phyloP scores from a whole-genome alignment of 139 green algal species.

The Deuterostichococcus epilithicus region DNA sequence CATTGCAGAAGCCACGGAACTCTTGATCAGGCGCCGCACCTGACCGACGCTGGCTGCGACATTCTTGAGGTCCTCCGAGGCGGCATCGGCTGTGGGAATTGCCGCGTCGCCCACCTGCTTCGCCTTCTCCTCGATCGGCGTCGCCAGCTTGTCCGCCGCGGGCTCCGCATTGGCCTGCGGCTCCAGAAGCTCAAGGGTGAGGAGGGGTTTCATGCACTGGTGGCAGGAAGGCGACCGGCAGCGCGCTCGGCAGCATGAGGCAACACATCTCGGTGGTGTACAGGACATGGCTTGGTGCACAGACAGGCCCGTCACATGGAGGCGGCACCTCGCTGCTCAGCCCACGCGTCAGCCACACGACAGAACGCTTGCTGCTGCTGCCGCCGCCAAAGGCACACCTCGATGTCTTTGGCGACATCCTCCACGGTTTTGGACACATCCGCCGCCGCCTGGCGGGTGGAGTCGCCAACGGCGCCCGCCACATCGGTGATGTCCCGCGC shows the following conservation, averaged over 20 bases:
- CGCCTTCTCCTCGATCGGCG: background rate
- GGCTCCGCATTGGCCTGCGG: background rate
- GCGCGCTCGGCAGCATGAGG: too few relatives aligned
- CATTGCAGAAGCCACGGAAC: too few relatives aligned
- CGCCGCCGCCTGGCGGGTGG: background rate
- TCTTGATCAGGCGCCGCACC: background rate
- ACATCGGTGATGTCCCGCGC: background rate
- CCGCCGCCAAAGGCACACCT: background rate
- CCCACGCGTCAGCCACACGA: too few relatives aligned
- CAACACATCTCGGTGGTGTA: too few relatives aligned
- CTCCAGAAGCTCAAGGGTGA: too few relatives aligned
- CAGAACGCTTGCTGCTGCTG: too few relatives aligned
- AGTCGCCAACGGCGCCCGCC: background rate
- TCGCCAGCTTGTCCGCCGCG: background rate
- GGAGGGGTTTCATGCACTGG: too few relatives aligned
- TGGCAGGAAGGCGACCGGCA: too few relatives aligned
- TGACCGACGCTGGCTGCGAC: background rate
- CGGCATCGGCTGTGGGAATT: background rate
- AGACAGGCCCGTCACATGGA: too few relatives aligned
- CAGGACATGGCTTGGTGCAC: too few relatives aligned
- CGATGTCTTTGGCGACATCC: background rate
- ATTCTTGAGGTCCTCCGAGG: background rate
- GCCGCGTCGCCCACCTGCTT: background rate
- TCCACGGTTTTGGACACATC: background rate
- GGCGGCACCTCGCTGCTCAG: too few relatives aligned